Evolutionary conservation across 1,139 yeast genomes (phyloP), one percentile per base, ranked within the genome.

Genomic region (Magnusiomyces fungicola): DNA sequence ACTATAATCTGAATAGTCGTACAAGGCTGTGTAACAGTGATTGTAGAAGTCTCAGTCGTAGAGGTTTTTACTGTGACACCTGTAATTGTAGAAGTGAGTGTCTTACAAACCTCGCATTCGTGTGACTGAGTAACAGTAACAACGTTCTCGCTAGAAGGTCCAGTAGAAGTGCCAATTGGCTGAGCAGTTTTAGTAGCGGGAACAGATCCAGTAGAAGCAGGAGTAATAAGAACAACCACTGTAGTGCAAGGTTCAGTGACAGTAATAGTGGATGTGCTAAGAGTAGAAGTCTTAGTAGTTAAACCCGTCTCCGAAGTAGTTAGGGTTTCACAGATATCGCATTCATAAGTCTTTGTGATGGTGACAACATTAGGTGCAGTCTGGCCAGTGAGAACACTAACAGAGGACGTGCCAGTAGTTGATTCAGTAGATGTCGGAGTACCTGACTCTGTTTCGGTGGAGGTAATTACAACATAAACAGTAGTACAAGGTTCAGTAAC

Each of bases 401-500:
- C n/a, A n/a, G n/a, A n/a, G n/a, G n/a, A n/a, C n/a, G n/a, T n/a
- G n/a, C n/a, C n/a, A n/a, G n/a, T n/a, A n/a, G n/a, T n/a, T n/a
- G 22, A 9, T 3, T 12, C 22, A 3, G 23, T 34, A 34, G 39
- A 16, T 14, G 21, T 14, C 10, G 10, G 23, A 18, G 19, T 24
- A 12, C 19, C n/a, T n/a, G n/a, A n/a, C n/a, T n/a, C n/a, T n/a
- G n/a, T n/a, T n/a, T n/a, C n/a, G n/a, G n/a, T 25, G 5, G 43
- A 39, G 12, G 24, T 25, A 21, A 24, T 39, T 23, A n/a, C 18
- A 16, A 39, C 43, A 16, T 24, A 19, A 6, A 39, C 43, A 12
- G 43, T 39, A 9, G 10, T 22, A 22, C 43, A 39, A 6, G 43
- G 43, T 14, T 24, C 43, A 25, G 43, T 39, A 3, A 39, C 43